These are phyloP conservation scores for Anthoceros angustus DNA, from an alignment of 225 moss, liverwort and hornwort species.

Conservation along the genomic window DNA sequence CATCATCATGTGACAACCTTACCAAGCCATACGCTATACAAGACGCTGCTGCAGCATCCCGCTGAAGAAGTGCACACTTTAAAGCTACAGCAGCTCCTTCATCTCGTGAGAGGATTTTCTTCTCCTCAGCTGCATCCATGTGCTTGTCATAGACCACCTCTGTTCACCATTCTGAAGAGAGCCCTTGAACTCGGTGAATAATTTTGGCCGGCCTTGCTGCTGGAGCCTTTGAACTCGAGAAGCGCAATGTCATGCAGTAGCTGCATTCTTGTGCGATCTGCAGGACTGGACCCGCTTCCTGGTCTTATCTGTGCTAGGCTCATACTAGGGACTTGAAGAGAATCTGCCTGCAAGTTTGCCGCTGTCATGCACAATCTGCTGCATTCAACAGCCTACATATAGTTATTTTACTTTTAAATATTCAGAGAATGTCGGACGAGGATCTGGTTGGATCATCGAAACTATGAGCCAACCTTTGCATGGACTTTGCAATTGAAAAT, in stretches of 20 bases:
- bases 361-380: no score
- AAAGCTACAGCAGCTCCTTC: slow-evolving; percentile 5
- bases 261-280: slow-evolving; percentile 18
- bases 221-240: neutral
- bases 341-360: slow-evolving; percentile 15
- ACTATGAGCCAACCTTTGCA: no score
- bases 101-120: neutral
- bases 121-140: no score
- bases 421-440: no score
- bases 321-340: slow-evolving; percentile 16
- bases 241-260: slow-evolving; percentile 7
- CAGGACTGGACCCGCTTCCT: slow-evolving; percentile 12
- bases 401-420: no score
- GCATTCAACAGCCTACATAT: no score
- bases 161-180: neutral
- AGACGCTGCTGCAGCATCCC: slow-evolving; percentile 19
- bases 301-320: slow-evolving; percentile 11
- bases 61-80: slow-evolving; percentile 15
- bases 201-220: no score
- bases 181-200: no score
- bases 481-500: no score
- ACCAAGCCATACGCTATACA: slow-evolving; percentile 24
- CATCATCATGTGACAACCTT: slow-evolving; percentile 5
- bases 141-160: neutral
- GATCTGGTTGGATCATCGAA: no score